Evolutionary conservation across 306 rosid genomes (phyloP).

Genomic region (Pachyrhizus erosus): DNA sequence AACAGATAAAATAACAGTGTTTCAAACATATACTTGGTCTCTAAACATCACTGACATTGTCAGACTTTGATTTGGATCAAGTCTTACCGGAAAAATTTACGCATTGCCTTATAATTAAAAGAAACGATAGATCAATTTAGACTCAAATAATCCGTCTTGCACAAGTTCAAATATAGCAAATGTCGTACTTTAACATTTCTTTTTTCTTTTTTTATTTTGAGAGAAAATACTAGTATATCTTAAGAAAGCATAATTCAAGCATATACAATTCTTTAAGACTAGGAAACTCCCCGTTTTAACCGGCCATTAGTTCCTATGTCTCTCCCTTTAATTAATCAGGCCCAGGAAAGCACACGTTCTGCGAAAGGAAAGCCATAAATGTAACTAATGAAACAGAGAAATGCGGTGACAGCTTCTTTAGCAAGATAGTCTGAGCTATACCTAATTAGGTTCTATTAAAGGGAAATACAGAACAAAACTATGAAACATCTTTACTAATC

Average conservation of each 20-base stretch:
- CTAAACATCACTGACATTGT: not conserved
- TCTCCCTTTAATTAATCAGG: not conserved
- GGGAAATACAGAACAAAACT: no score
- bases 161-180: not conserved
- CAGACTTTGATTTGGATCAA: not conserved
- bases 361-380: not conserved
- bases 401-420: not conserved
- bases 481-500: no score
- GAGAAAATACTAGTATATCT: not conserved
- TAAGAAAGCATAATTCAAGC: not conserved
- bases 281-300: not conserved
- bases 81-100: not conserved
- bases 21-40: not conserved
- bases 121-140: not conserved
- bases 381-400: not conserved
- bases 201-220: no score
- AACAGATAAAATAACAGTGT: not conserved
- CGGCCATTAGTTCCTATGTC: constrained; percentile 31
- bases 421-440: constrained; percentile 8
- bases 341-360: not conserved
- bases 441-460: no score
- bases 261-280: not conserved
- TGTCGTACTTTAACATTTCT: not conserved
- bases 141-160: not conserved
- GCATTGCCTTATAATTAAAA: not conserved